These are phyloP conservation scores for Tulasnella sp. DNA, from an alignment of 768 basidiomycete genomes.

Conservation along the genomic window DNA sequence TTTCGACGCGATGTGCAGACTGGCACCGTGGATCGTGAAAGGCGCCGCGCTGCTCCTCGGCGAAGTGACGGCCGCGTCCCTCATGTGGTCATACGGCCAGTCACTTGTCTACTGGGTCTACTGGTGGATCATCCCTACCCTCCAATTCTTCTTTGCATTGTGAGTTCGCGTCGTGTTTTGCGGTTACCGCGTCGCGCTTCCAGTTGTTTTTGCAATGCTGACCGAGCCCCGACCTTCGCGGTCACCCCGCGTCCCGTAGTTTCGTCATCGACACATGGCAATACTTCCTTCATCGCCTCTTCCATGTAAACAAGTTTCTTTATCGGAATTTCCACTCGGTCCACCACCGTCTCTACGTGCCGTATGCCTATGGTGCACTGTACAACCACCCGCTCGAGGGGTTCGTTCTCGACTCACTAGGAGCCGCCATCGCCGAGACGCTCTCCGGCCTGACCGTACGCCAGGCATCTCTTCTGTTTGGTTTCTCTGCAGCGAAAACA, in stretches of 20 bases:
- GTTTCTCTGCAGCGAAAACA: conserved; percentile 76
- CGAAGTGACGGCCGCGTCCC: conserved; percentile 27
- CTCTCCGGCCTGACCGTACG: conserved; percentile 57
- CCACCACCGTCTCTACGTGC: conserved; percentile 93
- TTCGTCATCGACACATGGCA: conserved; percentile 97
- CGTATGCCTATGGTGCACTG: conserved; percentile 90
- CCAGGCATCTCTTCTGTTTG: conserved; percentile 75
- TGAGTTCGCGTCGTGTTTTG: conserved; percentile 34
- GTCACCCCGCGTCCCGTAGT: conserved; percentile 33
- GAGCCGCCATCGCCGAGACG: conserved; percentile 64
- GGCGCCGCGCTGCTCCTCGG: conserved; percentile 33
- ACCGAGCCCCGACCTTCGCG: neutral
- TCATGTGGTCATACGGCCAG: conserved; percentile 31
- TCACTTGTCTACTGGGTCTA: conserved; percentile 52
- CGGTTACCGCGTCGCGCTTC: conserved; percentile 6
- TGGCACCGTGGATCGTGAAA: conserved; percentile 30
- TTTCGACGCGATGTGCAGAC: conserved; percentile 30
- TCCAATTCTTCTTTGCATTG: conserved; percentile 71
- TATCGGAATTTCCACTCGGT: conserved; percentile 87
- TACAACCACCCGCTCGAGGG: conserved; percentile 98
- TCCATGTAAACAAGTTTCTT: conserved; percentile 83
- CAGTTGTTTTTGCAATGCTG: neutral
- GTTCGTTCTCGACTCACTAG: conserved; percentile 73
- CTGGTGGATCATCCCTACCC: conserved; percentile 82
- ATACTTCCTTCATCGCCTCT: conserved; percentile 84